Conservation (phyloP, 2,329 filamentous ascomycete species). For the Bipolaris bicolor region DNA sequence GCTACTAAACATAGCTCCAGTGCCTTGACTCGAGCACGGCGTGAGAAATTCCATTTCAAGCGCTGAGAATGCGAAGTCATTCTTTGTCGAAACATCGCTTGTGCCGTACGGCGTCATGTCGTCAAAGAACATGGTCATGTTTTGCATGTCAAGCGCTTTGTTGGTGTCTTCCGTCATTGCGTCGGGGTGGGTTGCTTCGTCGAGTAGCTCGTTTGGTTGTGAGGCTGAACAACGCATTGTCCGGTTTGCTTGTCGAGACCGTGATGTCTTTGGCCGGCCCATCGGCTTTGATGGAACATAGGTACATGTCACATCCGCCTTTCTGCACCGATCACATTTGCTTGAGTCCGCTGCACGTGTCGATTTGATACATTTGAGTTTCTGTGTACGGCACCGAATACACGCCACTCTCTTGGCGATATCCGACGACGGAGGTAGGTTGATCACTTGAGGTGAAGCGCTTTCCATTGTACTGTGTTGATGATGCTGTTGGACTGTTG, state of each 20-base stretch:
- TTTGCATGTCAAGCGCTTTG: background rate
- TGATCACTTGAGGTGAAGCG: background rate
- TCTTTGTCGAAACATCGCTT: background rate
- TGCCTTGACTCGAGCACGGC: background rate
- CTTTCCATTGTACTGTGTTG: background rate
- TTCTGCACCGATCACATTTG: slow-evolving; percentile 1
- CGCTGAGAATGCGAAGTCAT: background rate
- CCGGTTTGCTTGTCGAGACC: background rate
- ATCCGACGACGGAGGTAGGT: background rate
- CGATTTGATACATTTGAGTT: slow-evolving; percentile 7
- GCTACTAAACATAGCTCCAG: background rate
- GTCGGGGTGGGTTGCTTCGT: background rate
- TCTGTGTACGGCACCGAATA: slow-evolving; percentile 4
- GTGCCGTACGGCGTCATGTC: background rate
- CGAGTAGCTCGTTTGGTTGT: background rate
- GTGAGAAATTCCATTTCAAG: background rate
- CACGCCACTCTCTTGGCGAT: slow-evolving; percentile 2
- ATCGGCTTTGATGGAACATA: slow-evolving; percentile 3
- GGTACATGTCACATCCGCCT: background rate
- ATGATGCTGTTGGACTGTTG: background rate
- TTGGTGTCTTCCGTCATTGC: background rate
- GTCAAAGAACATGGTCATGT: background rate
- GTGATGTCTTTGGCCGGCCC: background rate
- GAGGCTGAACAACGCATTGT: background rate
- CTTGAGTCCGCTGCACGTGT: background rate